Conservation (phyloP, 2,329 filamentous ascomycete genomes). For the Ophiostoma sp. region DNA sequence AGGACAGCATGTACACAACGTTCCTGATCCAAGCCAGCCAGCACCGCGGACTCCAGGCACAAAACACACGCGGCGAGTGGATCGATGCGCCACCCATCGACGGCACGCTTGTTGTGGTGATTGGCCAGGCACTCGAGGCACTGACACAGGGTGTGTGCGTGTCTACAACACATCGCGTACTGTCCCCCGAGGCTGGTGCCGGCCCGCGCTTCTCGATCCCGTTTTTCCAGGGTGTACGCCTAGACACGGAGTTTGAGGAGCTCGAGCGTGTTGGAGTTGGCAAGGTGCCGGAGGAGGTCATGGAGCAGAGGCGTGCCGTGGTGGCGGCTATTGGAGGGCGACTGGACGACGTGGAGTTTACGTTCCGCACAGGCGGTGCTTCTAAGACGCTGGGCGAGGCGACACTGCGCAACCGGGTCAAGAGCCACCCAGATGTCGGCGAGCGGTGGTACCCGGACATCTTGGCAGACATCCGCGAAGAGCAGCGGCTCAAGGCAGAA, state of each 20-base stretch:
- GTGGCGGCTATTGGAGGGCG: slow-evolving; percentile 52
- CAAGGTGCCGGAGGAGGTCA: slow-evolving; percentile 55
- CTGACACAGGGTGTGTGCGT: slow-evolving; percentile 77
- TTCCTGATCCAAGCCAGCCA: slow-evolving; percentile 74
- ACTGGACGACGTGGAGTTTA: slow-evolving; percentile 78
- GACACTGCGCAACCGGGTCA: slow-evolving; percentile 75
- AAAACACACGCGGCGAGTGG: slow-evolving; percentile 73
- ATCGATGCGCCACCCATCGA: slow-evolving; percentile 72
- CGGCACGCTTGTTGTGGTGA: slow-evolving; percentile 78
- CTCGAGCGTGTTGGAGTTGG: slow-evolving; percentile 59
- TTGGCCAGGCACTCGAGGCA: slow-evolving; percentile 82
- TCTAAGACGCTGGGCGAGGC: slow-evolving; percentile 71
- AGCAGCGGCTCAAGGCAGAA: slow-evolving; percentile 40
- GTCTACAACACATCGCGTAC: slow-evolving; percentile 74
- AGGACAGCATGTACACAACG: slow-evolving; percentile 76
- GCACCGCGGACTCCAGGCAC: slow-evolving; percentile 76
- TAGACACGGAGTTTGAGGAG: slow-evolving; percentile 73
- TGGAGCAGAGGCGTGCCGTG: slow-evolving; percentile 50
- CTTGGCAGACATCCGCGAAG: slow-evolving; percentile 50
- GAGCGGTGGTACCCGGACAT: slow-evolving; percentile 72
- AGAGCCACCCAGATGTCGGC: slow-evolving; percentile 81
- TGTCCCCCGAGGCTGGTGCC: slow-evolving; percentile 63
- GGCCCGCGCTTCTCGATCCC: slow-evolving; percentile 75
- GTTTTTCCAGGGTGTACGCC: slow-evolving; percentile 81
- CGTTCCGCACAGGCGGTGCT: slow-evolving; percentile 64